Evolutionary conservation across 2,329 filamentous ascomycete genomes (phyloP), one percentile per base, ranked within the genome.

Genomic region (Dendrostoma leiphaemia): DNA sequence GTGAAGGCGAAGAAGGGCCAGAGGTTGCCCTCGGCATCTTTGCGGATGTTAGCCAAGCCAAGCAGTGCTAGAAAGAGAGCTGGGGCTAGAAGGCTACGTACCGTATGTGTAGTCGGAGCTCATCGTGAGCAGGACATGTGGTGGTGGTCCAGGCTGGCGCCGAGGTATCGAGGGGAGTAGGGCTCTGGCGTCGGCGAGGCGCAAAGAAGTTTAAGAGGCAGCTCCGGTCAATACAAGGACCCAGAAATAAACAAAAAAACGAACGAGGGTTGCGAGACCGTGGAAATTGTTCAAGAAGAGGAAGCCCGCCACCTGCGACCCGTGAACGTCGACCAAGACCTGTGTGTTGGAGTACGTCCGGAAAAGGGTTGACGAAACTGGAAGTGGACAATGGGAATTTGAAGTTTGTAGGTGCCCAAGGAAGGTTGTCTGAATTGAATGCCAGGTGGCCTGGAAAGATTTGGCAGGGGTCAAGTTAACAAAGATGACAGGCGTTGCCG

Each of bases 1-100:
- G 92, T 97, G 69, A 97, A 86, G 74, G 97, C 88, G 79, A 99
- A 99, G 83, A 96, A 96, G 63, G 95, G 94, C 80, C 97, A 99
- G 79, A 97, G 97, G 83, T 97, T 90, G 65, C 91, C 92, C 84
- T 94, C 85, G 70, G 96, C 90, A 82, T 99, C 94, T 51, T 19
- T 3, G 28, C 3, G 13, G 26, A 5, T 10, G 29, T 51, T 43
- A 51, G 48, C 37, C 2, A 26, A 5, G 17, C 12, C 9, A n/a
- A n/a, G 19, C 17, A 9, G 7, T 26, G 7, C 15, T 7, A 28
- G 6, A n/a, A 13, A n/a, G n/a, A 32, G 17, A 24, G 38, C 38
- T 41, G 6, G 26, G 12, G 8, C 10, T 19, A 41, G 4, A 8
- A 1, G 12, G 8, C 9, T 13, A 32, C 26, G 28, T 44, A 51